Base-by-base conservation (phyloP, 345 rosid genomes). In the Ricinus communis region DNA sequence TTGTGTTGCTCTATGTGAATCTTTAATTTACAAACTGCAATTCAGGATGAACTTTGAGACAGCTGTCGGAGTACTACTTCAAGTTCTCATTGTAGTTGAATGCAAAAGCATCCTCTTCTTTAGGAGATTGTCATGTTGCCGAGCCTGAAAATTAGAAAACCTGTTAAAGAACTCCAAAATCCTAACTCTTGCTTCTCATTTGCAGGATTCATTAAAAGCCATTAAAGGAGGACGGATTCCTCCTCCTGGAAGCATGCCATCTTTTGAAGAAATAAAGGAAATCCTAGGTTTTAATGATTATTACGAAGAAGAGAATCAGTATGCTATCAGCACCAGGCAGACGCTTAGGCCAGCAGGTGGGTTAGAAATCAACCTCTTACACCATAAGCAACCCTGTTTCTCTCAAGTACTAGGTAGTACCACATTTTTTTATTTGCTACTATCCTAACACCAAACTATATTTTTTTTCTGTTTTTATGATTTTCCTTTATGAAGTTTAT, bases 181-280 rank as follows among this genome's bases (percentile, higher is more conserved):
- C 33, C 24, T 68, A 24, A 53, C 8, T 54, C 31, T 53, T 53
- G 13, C 24, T 15, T 19, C 51, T 28, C 24, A 47, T 45, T 69
- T 79, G 80, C 83, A 94, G 98, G 96, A 87, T 63, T 80, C 97
- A 67, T 80, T 94, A 7, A 51, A 62, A 66, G 97, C 96, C 47
- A 86, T 94, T 36, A 91, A 87, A 75, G 88, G 98, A 74, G 97
- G 98, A 27, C 88, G 95, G 43, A 81, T 94, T 51, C 98, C 96
- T 62, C 83, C 95, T 51, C 98, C 97, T 40, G 96, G 93, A 84
- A 94, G 91, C 86, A 88, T 91, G 90, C 88, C 91, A 12, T 70
- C 96, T 55, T 88, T 94, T 55, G 85, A 85, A 64, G 97, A 91
- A 80, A 87, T 94, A 24, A 79, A 90, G 78, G 90, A 90, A 71